Evolutionary conservation across 176 grass and related monocot species (phyloP).

Genomic region (Sorghum bicolor): Sorghum_bicolor_NCBIv3 NC_012871.2:14780001-14780500

Average conservation of each 20-base stretch:
- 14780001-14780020: neutral
- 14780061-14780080: slow-evolving; percentile 37
- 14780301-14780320: neutral
- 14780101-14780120: slow-evolving; percentile 61
- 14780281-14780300: neutral
- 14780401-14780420: neutral
- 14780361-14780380: neutral
- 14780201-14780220: no score
- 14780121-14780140: slow-evolving; percentile 84
- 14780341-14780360: neutral
- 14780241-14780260: neutral
- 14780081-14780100: slow-evolving; percentile 71
- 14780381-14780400: neutral
- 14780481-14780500: neutral
- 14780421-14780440: neutral
- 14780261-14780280: neutral
- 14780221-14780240: neutral
- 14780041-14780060: neutral
- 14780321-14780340: neutral
- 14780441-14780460: neutral
- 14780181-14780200: no score
- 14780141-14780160: slow-evolving; percentile 85
- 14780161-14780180: slow-evolving; percentile 82
- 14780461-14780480: neutral
- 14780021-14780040: neutral